Evolutionary conservation across 768 basidiomycete species (phyloP).

Genomic region (Phanerodontia chrysosporium): DNA sequence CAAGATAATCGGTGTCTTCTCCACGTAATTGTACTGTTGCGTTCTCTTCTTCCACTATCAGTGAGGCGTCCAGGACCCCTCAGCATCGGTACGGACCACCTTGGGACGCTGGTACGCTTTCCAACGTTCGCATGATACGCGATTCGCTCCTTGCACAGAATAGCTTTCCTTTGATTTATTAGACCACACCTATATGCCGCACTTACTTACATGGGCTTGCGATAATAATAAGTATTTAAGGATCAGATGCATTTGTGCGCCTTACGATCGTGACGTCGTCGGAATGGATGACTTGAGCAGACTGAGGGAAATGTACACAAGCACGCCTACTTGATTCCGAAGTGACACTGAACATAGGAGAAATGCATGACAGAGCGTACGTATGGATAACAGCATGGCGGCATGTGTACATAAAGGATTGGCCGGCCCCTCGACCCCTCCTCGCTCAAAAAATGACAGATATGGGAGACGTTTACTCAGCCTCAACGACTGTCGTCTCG

Average conservation of each 20-base stretch:
- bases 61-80: background rate
- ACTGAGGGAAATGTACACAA: background rate
- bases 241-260: background rate
- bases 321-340: conserved; percentile 6
- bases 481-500: conserved; percentile 78
- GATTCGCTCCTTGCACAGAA: conserved; percentile 5
- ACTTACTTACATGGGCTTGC: conserved; percentile 3
- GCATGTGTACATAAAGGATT: conserved; percentile 16
- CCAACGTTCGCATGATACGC: background rate
- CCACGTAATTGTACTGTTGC: conserved; percentile 41
- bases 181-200: conserved; percentile 5
- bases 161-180: conserved; percentile 9
- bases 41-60: background rate
- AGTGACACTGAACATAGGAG: conserved; percentile 4
- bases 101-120: background rate
- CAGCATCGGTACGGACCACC: background rate
- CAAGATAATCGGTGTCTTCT: conserved; percentile 89
- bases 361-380: conserved; percentile 18
- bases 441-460: conserved; percentile 10
- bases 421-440: conserved; percentile 15
- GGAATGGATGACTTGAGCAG: background rate
- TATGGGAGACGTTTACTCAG: conserved; percentile 45
- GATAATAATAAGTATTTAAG: conserved; percentile 7
- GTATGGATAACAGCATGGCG: conserved; percentile 22
- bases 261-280: background rate